Evolutionary conservation across 768 basidiomycete genomes (phyloP), one percentile per base, ranked within the genome.

Genomic region (Gautieria morchelliformis): DNA sequence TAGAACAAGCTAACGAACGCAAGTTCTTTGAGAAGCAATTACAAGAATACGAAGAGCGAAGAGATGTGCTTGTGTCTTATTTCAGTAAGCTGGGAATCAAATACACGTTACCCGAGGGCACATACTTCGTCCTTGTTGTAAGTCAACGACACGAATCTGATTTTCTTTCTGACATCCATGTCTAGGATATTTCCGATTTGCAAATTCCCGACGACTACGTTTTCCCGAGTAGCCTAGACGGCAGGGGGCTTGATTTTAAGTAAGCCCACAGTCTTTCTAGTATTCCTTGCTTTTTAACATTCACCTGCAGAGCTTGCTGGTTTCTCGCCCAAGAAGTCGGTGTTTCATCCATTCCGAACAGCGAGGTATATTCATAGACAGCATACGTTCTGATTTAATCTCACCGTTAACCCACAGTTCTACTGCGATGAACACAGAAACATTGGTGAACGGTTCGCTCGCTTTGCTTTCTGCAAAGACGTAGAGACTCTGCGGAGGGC

Each of bases 401-500:
- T 60, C 66, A 42, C 61, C 47, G 58, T 51, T 56, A 53, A 24
- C 48, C 59, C 30, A 37, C 59, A 94, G 90, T 97, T 97, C 72
- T 97, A 95, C 72, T 93, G 91, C 66, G 78, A 84, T 62, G 89
- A 91, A 57, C 94, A 97, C 66, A 78, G 83, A 27, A 70, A 71
- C 58, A 90, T 96, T 55, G 94, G 94, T 27, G 93, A 95, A 69
- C 84, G 75, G 48, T 95, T 85, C 66, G 84, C 80, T 20, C 81
- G 92, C 56, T 97, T 98, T 68, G 87, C 93, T 1, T 93, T 96
- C 76, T 97, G 96, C 78, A 99, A 99, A 68, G 95, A 98, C 64
- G 61, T 83, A 19, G 90, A 89, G 42, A 95, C 92, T 0, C 77
- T 99, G 15, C 78, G 74, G 59, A 74, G 72, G 20, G 96, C 96